Base-by-base conservation (phyloP, 163 green algal species). In the Chlamydomonas reinhardtii region DNA sequence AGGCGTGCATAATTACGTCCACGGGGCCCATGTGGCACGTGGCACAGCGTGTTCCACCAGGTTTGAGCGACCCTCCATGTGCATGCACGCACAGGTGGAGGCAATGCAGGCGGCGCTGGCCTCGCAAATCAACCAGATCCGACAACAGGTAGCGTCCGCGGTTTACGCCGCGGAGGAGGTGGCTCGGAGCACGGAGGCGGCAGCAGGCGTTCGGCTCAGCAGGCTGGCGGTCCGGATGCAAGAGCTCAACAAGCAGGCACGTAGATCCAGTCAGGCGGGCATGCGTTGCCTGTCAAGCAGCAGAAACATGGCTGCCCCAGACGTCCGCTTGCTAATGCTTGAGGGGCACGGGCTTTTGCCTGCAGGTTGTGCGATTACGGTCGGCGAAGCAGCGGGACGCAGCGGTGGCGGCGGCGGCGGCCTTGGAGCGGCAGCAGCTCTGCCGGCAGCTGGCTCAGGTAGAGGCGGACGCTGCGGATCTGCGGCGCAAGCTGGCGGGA, bases 181-280 rank as follows among this genome's bases (percentile, higher is more conserved):
- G 71, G 79, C 70, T 56, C 54, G 80, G 3, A 71, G 70, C 56
- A 35, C 22, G 54, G 80, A 86, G 70, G 80, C 80, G 5, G 52
- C 70, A 5, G 80, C 69, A 59, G 70, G 80, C 14, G 31, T 86
- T 59, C 69, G 70, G 56, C 52, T 86, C 70, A 54, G 56, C 16
- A 61, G 35, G 35, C 11, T 65, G 69, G 2, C 31, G 70, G 66
- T 86, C 52, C 69, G 80, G 80, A 56, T 86, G 70, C 54, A 54
- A 0, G 80, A 86, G 70, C 5, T 86, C 25, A 54, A 14, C 4
- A 24, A 73, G 56, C 69, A 79, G 80, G 79, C 78, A 56, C 12
- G 79, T 24, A 32, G 11, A 9, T 9, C 24, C 16, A 34, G 62
- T 32, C 2, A 14, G 62, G 4, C 2, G 62, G 62, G 16, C 24